phyloP scores from a whole-genome alignment of 2,329 filamentous ascomycete species.

The Epichloe gansuensis region DNA sequence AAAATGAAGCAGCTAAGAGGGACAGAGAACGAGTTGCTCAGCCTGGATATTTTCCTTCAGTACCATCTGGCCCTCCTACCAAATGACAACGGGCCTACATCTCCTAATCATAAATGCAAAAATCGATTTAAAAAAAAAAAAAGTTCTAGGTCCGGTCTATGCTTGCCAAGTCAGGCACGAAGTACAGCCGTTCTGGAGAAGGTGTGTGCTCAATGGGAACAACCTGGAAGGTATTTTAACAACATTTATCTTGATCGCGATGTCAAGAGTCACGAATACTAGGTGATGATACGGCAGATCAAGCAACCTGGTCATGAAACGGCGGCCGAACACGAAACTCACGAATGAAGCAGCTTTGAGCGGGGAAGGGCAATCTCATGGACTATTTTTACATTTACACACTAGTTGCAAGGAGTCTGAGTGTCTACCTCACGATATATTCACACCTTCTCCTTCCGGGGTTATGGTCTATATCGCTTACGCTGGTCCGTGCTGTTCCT shows the following conservation, averaged over 20 bases:
- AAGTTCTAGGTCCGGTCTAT: too few relatives aligned
- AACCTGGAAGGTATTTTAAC: not conserved
- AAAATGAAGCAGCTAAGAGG: constrained; percentile 46
- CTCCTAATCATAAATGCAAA: too few relatives aligned
- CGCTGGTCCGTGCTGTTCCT: not conserved
- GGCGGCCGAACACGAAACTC: not conserved
- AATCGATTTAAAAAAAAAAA: not conserved
- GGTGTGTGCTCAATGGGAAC: not conserved
- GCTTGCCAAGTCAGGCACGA: not conserved
- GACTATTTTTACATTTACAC: not conserved
- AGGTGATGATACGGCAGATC: not conserved
- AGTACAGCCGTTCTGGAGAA: not conserved
- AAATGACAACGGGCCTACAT: constrained; percentile 7
- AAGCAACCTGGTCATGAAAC: not conserved
- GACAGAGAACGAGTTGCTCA: constrained; percentile 71
- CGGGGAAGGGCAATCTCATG: not conserved
- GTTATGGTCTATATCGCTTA: not conserved
- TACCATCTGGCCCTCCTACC: constrained; percentile 50
- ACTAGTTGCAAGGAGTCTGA: too few relatives aligned
- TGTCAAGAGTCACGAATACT: not conserved
- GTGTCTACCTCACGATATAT: too few relatives aligned
- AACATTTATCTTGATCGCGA: not conserved
- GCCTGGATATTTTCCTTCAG: constrained; percentile 71
- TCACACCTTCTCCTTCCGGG: too few relatives aligned
- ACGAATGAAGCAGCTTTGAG: not conserved